Evolutionary conservation across 139 green algal genomes (phyloP), one percentile per base, ranked within the genome.

Genomic region (Closterium sp.): DNA sequence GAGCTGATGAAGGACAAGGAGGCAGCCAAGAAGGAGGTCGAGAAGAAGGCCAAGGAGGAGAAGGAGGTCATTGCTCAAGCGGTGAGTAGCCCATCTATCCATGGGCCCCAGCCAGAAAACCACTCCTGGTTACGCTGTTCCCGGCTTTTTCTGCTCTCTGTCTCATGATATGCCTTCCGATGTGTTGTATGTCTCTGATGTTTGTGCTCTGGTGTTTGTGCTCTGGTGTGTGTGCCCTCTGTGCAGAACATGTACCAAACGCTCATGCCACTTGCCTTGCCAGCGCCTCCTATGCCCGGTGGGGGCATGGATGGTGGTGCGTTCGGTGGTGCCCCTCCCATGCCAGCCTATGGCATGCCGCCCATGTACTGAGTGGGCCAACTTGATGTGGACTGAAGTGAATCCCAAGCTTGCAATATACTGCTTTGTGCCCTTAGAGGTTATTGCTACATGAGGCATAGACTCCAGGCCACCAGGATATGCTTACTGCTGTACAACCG

Each of bases 181-280:
- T n/a, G 23, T 90, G 4, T 12, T 90, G 64, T 31, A 12, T n/a
- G n/a, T n/a, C n/a, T n/a, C n/a, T n/a, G n/a, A n/a, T n/a, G n/a
- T n/a, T n/a, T n/a, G n/a, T n/a, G n/a, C n/a, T n/a, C n/a, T n/a
- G n/a, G n/a, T n/a, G n/a, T n/a, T n/a, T n/a, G n/a, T n/a, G 35
- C 25, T 10, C 2, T 90, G 16, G 64, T 90, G 10, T 86, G 0
- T 34, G 32, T 85, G 23, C 19, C 10, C 31, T 8, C 23, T 6
- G 31, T 90, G 91, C 91, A 92, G 84, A 98, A 98, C 92, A 96
- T 97, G 35, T 98, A 97, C 87, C 93, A 95, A 28, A 96, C 95
- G 76, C 93, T 98, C 9, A 95, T 98, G 94, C 97, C 97, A 1
- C 93, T 97, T 21, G 97, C 96, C 35, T 94, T 98, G 87, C 97